phyloP scores from a whole-genome alignment of 306 rosid genomes.

The Arachis stenosperma region DNA sequence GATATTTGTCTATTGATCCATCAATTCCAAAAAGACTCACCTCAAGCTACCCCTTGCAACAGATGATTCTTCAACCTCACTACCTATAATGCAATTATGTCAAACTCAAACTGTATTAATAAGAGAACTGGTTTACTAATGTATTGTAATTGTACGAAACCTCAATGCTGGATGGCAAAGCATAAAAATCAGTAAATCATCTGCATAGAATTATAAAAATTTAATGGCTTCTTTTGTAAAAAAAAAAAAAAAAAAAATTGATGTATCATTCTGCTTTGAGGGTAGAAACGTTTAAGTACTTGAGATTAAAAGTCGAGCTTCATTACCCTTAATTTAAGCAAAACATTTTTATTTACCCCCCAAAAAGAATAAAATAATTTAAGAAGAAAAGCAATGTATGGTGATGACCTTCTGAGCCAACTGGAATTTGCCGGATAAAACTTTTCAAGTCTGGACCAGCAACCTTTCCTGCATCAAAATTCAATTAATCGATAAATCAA shows the following conservation, averaged over 20 bases:
- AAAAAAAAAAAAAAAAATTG: too few relatives aligned
- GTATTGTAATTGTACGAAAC: not conserved
- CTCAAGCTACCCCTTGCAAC: slow-evolving; percentile 47
- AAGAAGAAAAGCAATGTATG: slow-evolving; percentile 3
- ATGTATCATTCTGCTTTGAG: slow-evolving; percentile 17
- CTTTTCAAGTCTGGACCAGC: slow-evolving; percentile 83
- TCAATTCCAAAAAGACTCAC: slow-evolving; percentile 47
- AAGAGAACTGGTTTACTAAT: slow-evolving; percentile 4
- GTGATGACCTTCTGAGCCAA: slow-evolving; percentile 65
- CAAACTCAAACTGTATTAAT: slow-evolving; percentile 27
- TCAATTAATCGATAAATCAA: slow-evolving; percentile 28
- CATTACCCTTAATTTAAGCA: slow-evolving; percentile 6
- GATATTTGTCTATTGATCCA: slow-evolving; percentile 13
- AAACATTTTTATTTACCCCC: not conserved
- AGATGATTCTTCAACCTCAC: slow-evolving; percentile 54
- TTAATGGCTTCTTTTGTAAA: not conserved
- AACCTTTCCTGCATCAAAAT: slow-evolving; percentile 52
- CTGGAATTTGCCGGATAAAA: slow-evolving; percentile 79
- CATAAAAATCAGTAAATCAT: slow-evolving; percentile 3
- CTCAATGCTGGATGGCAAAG: not conserved
- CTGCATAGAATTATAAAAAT: slow-evolving; percentile 4
- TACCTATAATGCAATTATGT: slow-evolving; percentile 52
- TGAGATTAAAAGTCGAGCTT: slow-evolving; percentile 21
- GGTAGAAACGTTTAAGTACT: not conserved
- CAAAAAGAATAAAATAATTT: not conserved